Conservation (phyloP, 1,284 basidiomycete genomes). For the Boletus semigastroideus region DNA sequence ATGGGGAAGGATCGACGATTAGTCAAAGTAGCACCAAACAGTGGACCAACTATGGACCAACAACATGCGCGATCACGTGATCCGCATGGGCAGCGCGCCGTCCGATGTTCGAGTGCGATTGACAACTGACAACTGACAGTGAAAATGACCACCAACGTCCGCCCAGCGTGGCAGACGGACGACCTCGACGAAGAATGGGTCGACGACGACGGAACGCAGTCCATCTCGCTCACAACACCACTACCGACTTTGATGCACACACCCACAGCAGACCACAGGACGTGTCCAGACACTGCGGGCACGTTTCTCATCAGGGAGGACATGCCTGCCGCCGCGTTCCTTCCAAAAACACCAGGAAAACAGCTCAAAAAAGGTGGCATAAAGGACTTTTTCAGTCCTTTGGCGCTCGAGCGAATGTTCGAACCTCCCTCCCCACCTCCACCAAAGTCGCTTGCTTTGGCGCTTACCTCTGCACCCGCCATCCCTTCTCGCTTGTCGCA, state of each 20-base stretch:
- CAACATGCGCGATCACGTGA: conserved; percentile 30
- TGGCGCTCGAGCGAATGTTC: conserved; percentile 86
- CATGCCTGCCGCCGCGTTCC: conserved; percentile 50
- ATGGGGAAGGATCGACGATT: conserved; percentile 20
- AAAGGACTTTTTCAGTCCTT: conserved; percentile 83
- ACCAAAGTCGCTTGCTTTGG: conserved; percentile 22
- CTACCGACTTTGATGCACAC: conserved; percentile 52
- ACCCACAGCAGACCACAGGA: conserved; percentile 35
- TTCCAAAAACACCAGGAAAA: conserved; percentile 63
- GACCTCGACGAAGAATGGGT: conserved; percentile 81
- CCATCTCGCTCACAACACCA: conserved; percentile 61
- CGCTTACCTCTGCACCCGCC: conserved; percentile 32
- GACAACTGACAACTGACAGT: background rate
- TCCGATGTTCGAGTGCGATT: background rate
- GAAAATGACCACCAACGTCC: conserved; percentile 21
- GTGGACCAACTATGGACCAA: conserved; percentile 17
- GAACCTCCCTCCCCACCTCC: conserved; percentile 80
- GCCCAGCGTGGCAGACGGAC: conserved; percentile 76
- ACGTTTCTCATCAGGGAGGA: conserved; percentile 84
- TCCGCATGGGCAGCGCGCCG: background rate
- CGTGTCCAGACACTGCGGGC: conserved; percentile 44
- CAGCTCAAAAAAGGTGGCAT: conserved; percentile 57
- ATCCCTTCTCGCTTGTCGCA: conserved; percentile 39
- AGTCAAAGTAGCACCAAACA: conserved; percentile 25
- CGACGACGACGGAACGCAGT: conserved; percentile 47